phyloP scores from a whole-genome alignment of 495 filamentous ascomycete genomes.

The Annulohypoxylon bovei region DNA sequence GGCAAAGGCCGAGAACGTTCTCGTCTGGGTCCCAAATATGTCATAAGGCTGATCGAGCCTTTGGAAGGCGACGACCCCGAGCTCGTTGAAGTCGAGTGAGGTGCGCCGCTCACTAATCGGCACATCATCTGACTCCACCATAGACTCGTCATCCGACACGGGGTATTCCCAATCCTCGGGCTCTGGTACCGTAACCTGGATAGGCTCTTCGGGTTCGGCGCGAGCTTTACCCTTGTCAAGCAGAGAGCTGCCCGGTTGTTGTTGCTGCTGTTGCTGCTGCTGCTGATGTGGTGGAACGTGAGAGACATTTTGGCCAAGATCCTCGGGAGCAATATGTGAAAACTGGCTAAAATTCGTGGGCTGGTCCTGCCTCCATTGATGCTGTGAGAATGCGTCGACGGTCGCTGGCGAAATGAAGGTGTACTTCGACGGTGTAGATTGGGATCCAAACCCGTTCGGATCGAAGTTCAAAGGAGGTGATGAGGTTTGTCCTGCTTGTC shows the following conservation, averaged over 20 bases:
- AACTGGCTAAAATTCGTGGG: constrained; percentile 26
- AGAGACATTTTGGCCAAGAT: constrained; percentile 12
- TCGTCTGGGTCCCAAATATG: constrained; percentile 50
- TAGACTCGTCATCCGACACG: constrained; percentile 61
- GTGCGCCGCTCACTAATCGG: constrained; percentile 41
- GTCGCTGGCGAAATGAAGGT: constrained; percentile 47
- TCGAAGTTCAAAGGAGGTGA: constrained; percentile 40
- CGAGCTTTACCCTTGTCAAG: constrained; percentile 34
- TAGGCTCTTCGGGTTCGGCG: constrained; percentile 20
- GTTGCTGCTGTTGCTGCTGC: constrained; percentile 16
- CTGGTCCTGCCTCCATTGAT: constrained; percentile 42
- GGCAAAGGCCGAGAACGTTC: constrained; percentile 55
- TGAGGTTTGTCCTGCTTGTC: constrained; percentile 32
- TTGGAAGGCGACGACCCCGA: constrained; percentile 52
- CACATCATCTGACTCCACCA: constrained; percentile 40
- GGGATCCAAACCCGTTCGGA: constrained; percentile 43
- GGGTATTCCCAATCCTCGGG: constrained; percentile 51
- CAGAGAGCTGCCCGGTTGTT: constrained; percentile 13
- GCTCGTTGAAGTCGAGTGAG: constrained; percentile 50
- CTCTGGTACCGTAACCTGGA: neutral
- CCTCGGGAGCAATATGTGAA: constrained; percentile 19
- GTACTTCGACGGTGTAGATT: constrained; percentile 50
- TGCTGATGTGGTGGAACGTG: constrained; percentile 10
- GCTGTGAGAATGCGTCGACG: constrained; percentile 44
- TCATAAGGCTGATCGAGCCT: constrained; percentile 47